These are phyloP conservation scores for Malassezia brasiliensis DNA, from an alignment of 1,284 basidiomycete species.

Conservation along the genomic window DNA sequence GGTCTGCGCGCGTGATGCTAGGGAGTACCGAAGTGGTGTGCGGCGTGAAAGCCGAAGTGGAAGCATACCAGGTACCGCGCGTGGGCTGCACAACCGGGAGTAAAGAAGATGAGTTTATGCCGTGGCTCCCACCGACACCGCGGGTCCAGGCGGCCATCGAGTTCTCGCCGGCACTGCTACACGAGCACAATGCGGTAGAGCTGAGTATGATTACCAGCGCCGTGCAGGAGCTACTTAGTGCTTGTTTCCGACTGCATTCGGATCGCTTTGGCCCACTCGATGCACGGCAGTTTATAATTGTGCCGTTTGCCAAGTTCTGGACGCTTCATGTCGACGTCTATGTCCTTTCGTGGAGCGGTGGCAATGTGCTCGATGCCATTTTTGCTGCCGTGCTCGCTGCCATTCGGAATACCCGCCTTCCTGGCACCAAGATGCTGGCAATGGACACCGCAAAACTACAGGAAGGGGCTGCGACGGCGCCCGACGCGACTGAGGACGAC, in stretches of 20 bases:
- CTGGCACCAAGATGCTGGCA: constrained; percentile 28
- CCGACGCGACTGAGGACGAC: constrained; percentile 21
- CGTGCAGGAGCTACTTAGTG: constrained; percentile 11
- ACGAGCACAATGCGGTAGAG: constrained; percentile 10
- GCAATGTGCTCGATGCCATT: constrained; percentile 37
- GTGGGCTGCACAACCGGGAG: background rate
- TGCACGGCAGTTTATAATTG: constrained; percentile 28
- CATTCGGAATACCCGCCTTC: constrained; percentile 32
- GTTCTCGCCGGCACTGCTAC: constrained; percentile 14
- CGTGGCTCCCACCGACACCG: constrained; percentile 11
- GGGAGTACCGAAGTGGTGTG: constrained; percentile 38
- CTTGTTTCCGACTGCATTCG: constrained; percentile 5
- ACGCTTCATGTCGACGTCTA: constrained; percentile 33
- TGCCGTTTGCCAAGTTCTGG: constrained; percentile 37
- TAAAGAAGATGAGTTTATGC: background rate
- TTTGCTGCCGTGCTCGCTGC: constrained; percentile 36
- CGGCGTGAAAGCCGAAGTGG: constrained; percentile 34
- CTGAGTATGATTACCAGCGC: constrained; percentile 8
- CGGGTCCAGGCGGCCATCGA: constrained; percentile 10
- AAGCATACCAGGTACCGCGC: background rate
- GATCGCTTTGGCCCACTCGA: constrained; percentile 17
- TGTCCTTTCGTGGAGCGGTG: constrained; percentile 35
- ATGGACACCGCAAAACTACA: constrained; percentile 26
- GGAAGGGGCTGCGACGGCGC: constrained; percentile 21
- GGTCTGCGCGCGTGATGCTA: constrained; percentile 29